These are phyloP conservation scores for Curvularia hawaiiensis DNA, from an alignment of 2,329 filamentous ascomycete genomes.

Conservation along the genomic window DNA sequence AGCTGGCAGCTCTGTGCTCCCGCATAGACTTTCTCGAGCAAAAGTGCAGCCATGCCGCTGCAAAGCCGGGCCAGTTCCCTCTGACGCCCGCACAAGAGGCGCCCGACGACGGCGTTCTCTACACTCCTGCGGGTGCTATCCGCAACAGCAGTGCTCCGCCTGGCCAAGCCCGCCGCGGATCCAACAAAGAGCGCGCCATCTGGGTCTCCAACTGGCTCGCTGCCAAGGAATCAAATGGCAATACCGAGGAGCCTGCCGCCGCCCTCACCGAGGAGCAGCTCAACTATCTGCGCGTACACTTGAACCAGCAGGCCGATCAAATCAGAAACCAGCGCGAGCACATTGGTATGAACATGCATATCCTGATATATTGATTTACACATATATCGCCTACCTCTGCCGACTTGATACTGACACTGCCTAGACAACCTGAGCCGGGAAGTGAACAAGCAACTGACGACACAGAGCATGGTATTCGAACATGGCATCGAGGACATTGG, in stretches of 20 bases:
- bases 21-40: constrained; percentile 84
- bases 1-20: constrained; percentile 77
- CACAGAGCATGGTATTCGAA: constrained; percentile 81
- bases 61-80: constrained; percentile 64
- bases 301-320: constrained; percentile 91
- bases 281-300: constrained; percentile 83
- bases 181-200: constrained; percentile 44
- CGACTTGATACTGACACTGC: neutral
- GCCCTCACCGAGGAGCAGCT: constrained; percentile 81
- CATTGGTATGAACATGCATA: constrained; percentile 52
- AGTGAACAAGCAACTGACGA: constrained; percentile 81
- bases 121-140: constrained; percentile 48
- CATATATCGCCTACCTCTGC: neutral
- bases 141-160: constrained; percentile 40
- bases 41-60: constrained; percentile 70
- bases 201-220: constrained; percentile 60
- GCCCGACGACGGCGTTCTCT: constrained; percentile 58
- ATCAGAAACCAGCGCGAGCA: constrained; percentile 87
- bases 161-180: constrained; percentile 36
- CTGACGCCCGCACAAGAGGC: constrained; percentile 78
- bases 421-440: constrained; percentile 79
- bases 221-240: constrained; percentile 58
- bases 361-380: neutral
- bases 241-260: constrained; percentile 53
- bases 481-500: constrained; percentile 84